Conservation (phyloP, 345 rosid genomes). For the Euphorbia tirucalli region DNA sequence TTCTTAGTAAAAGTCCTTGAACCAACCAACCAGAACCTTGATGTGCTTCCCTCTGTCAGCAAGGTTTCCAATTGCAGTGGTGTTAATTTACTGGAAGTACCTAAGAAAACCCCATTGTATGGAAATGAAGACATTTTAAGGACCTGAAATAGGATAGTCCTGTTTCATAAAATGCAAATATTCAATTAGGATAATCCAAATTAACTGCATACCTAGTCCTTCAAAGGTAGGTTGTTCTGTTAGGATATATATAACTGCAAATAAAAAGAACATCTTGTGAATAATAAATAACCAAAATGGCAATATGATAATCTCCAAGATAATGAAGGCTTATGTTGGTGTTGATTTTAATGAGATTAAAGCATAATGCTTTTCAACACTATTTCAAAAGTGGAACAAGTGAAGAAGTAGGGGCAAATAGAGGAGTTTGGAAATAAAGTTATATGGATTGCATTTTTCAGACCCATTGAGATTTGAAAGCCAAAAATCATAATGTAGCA, state of each 20-base stretch:
- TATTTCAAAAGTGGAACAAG: neutral
- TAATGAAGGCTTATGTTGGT: too few species aligned
- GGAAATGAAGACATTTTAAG: neutral
- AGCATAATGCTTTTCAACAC: too few species aligned
- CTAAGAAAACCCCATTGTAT: constrained; percentile 35
- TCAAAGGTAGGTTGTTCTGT: constrained; percentile 67
- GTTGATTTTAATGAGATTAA: neutral
- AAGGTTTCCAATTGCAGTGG: constrained; percentile 83
- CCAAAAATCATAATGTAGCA: neutral
- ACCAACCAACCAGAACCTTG: constrained; percentile 92
- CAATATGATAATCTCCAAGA: neutral
- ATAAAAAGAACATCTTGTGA: constrained; percentile 3
- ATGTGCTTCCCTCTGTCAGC: constrained; percentile 69
- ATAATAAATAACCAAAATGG: neutral
- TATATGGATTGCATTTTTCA: neutral
- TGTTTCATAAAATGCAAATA: neutral
- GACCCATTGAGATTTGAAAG: neutral
- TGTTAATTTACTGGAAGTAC: constrained; percentile 62
- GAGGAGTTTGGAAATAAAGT: too few species aligned
- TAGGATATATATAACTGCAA: constrained; percentile 63
- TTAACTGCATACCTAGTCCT: constrained; percentile 53
- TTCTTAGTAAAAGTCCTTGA: constrained; percentile 16
- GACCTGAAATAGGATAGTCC: neutral
- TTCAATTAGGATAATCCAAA: neutral
- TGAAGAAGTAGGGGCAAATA: too few species aligned